Evolutionary conservation across 2,329 filamentous ascomycete genomes (phyloP), one percentile per base, ranked within the genome.

Genomic region (Aspergillus intermedius): DNA sequence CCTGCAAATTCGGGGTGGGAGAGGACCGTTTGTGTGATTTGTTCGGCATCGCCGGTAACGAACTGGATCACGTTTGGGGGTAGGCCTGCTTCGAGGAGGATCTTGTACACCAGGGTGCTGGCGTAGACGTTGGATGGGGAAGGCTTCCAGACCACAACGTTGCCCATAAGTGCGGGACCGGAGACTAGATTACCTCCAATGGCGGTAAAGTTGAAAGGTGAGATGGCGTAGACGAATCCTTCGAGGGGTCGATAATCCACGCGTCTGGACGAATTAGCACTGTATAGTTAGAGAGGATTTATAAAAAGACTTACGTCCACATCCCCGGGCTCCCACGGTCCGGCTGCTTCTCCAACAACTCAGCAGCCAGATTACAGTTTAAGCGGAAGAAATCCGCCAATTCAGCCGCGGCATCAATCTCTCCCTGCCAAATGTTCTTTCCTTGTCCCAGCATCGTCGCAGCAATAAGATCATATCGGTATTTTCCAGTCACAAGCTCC

Each of bases 61-160:
- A 95, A 95, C 69, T 96, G 91, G 53, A 97, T 87, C 39, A 96
- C 91, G 57, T 91, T 83, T 54, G 81, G 80, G 28, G 91, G 91
- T 39, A 97, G 81, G 25, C 91, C 91, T 19, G 91, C 89, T 73
- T 96, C 91, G 22, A 91, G 74, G n/a, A 97, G 78, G 65, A 96
- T 93, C 65, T 91, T 80, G 75, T 95, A 91, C 40, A 95, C 76
- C 45, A 97, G 74, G 79, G 85, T 91, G 75, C 90, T 95, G 49
- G 87, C 89, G 15, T 87, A 86, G 52, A 95, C 86, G 39, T 90
- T 88, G 21, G 77, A 86, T 58, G 91, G 88, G 10, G 88, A 93
- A 13, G 91, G 91, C 77, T 97, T 97, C 91, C 91, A 97, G 34
- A 97, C 74, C 3, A 95, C 89, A 1, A 96, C 91, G 68, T 97